Base-by-base conservation (phyloP, 2,329 filamentous ascomycete genomes). In the Epichloe sp. region DNA sequence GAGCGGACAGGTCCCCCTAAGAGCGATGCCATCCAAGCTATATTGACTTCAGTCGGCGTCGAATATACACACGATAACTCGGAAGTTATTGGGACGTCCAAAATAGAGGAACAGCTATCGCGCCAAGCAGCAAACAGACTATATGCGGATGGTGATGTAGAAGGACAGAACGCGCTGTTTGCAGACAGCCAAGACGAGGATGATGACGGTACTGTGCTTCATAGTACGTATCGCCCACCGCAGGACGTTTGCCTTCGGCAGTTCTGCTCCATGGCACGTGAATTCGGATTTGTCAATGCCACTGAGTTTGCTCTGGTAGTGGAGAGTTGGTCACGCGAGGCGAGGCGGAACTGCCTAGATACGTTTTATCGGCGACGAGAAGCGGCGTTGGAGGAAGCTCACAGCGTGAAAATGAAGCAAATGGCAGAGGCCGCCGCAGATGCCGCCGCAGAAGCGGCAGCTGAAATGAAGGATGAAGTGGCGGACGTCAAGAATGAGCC, bases 11-110 rank as follows among this genome's bases (percentile, higher is more conserved):
- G 63, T 26, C 68, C 48, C 64, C 64, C 68, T 4, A 75, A 74
- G 58, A 82, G 76, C 45, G 88, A 97, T 60, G 84, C 88, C 0
- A 78, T 97, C 35, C 85, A 91, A 58, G 93, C 89, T 2, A 97
- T 98, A 55, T 78, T 98, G 1, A 82, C 87, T 3, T 81, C 83
- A 7, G 89, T 87, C 0, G 93, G 93, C 2, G 90, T 98, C 0
- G 83, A 93, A 61, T 98, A 98, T 65, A 95, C 89, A 0, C 93
- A 98, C 62, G 86, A 97, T 59, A 98, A 98, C 63, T 88, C 87
- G 1, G 90, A 98, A 67, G 90, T 98, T 14, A 80, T 98, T 52
- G 93, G 93, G 11, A 85, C 88, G 1, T 93, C 86, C n/a, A 88
- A 85, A 58, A 78, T 96, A n/a, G 93, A 98, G 68, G 85, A 86